Evolutionary conservation across 2,329 filamentous ascomycete species (phyloP), one percentile per base, ranked within the genome.

Genomic region (Aspergillus caelatus): DNA sequence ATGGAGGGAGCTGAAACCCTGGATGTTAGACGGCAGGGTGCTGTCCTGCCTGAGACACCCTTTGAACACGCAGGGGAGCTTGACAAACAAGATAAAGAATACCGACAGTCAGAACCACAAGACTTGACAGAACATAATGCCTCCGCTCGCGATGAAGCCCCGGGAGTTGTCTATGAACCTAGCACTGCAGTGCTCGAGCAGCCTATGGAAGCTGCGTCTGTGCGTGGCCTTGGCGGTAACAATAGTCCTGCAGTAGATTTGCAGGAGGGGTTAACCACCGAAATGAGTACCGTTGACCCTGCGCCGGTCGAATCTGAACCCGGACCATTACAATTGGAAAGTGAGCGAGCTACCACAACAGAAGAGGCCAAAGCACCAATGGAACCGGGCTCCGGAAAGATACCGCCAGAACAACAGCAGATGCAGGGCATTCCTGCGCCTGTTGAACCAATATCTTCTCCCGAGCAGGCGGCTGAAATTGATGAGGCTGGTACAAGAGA

Each of bases 81-180:
- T 32, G 58, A 43, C 39, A 58, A 60, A 23, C 41, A 32, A n/a
- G 12, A n/a, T 16, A 61, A 64, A 21, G 48, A 53, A 12, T n/a
- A 14, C 12, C 30, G 10, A 19, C 54, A 60, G 23, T 1, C 30
- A n/a, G 48, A 60, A 16, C 9, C 14, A 12, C 52, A 54, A 36
- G 60, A 50, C 2, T 21, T 34, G 39, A n/a, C 43, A 9, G 43
- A 23, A 16, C 61, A 65, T 11, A 9, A 57, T 58, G 48, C n/a
- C 9, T 19, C 23, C 26, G 14, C 34, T 28, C 54, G 55, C 30
- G 32, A 21, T 12, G 53, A 58, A 46, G 36, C 39, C 12, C 55
- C 41, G 34, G 59, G 50, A 19, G 36, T 21, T n/a, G 41, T 23
- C 50, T 34, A 54, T 28, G 32, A 63, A 4, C 11, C 34, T 32